These are phyloP conservation scores for Auxenochlorella pyrenoidosa DNA, from an alignment of 139 green algal species.

Conservation along the genomic window DNA sequence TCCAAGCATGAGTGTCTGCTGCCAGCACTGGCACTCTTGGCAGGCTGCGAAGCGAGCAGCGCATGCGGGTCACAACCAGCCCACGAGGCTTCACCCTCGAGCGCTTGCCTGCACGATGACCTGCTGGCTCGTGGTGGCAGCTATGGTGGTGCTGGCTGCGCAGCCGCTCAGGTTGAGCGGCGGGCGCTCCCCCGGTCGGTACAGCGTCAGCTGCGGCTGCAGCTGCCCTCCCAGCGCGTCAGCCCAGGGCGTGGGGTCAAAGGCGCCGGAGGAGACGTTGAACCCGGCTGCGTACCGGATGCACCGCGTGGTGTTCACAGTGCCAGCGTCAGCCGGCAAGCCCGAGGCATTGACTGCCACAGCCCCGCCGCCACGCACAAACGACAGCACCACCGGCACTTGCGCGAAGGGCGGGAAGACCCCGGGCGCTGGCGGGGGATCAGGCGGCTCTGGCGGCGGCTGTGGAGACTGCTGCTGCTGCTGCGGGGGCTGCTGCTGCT, in stretches of 20 bases:
- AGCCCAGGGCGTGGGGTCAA: not conserved
- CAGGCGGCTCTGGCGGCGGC: not conserved
- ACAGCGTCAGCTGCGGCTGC: not conserved
- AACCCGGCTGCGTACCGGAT: constrained; percentile 14
- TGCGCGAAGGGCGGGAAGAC: not conserved
- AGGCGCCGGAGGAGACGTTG: not conserved
- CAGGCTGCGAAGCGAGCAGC: not conserved
- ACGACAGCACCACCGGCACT: not conserved
- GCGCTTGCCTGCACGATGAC: constrained; percentile 12
- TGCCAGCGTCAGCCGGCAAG: not conserved
- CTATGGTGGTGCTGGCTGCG: not conserved
- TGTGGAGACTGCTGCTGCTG: not conserved
- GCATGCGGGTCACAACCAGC: not conserved
- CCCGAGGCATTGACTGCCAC: constrained; percentile 7
- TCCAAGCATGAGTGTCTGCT: not conserved
- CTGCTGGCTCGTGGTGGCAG: not conserved
- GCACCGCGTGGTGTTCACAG: constrained; percentile 23
- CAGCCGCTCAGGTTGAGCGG: constrained; percentile 1
- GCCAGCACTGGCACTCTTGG: not conserved
- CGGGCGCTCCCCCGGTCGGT: not conserved
- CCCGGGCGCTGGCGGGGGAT: no score
- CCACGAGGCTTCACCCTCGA: not conserved
- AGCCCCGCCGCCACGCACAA: not conserved
- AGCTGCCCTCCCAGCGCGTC: not conserved
- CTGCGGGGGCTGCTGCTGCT: not conserved